Percentiles rank a stretch among this genome's conserved stretches.
Conservation (phyloP, 495 filamentous ascomycete species). For the Podospora australis region DNA sequence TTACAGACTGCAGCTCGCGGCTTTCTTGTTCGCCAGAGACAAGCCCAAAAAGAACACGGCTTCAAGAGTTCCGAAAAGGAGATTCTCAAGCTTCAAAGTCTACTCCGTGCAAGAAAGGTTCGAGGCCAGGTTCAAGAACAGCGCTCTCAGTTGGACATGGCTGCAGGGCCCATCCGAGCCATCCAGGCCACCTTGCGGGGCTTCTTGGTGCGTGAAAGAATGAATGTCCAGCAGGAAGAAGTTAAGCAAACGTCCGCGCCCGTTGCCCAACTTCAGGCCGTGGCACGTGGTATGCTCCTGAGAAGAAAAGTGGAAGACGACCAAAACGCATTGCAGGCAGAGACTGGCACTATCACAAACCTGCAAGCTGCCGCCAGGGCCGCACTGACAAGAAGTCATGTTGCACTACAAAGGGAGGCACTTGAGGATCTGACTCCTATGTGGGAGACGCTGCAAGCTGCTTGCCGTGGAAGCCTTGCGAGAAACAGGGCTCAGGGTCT, state of each 20-base stretch:
- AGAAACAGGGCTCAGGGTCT: conserved; percentile 35
- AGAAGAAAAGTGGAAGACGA: conserved; percentile 35
- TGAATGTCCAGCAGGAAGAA: conserved; percentile 48
- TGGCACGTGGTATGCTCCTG: conserved; percentile 44
- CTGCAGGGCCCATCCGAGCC: conserved; percentile 48
- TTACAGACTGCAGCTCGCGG: not conserved
- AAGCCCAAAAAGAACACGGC: conserved; percentile 54
- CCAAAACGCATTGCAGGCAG: conserved; percentile 30
- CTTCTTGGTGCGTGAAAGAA: conserved; percentile 44
- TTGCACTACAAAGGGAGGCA: conserved; percentile 30
- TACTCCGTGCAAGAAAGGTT: conserved; percentile 70
- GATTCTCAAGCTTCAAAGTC: conserved; percentile 74
- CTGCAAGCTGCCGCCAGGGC: conserved; percentile 47
- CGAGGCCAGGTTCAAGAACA: conserved; percentile 60
- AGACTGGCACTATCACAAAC: conserved; percentile 31
- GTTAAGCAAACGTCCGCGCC: conserved; percentile 41
- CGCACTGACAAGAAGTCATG: conserved; percentile 29
- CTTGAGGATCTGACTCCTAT: conserved; percentile 32
- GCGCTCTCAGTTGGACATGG: conserved; percentile 52
- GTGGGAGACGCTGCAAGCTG: conserved; percentile 47
- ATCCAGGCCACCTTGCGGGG: conserved; percentile 71
- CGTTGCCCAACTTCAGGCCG: conserved; percentile 46
- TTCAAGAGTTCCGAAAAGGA: conserved; percentile 66
- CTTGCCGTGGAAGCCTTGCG: conserved; percentile 39
- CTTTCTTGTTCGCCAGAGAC: not conserved